Base-by-base conservation (phyloP, 208 protist species). In the Leishmania gerbilli region DNA sequence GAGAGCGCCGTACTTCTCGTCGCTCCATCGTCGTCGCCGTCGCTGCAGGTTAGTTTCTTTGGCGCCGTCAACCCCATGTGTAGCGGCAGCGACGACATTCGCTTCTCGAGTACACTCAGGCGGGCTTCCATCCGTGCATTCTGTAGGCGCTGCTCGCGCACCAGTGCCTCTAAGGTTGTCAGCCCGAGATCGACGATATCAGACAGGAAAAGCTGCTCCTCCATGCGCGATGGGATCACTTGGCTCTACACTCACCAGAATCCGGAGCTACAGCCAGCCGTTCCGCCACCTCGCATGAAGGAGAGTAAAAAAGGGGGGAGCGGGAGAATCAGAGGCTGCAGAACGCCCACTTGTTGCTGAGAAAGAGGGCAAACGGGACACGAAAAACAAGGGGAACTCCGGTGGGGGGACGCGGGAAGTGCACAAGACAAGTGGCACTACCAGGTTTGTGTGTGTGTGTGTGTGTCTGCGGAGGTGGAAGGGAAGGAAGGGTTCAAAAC, bases 161-260 rank as follows among this genome's bases (percentile, higher is more conserved):
- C 82, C 17, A 85, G n/a, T 45, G 72, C 53, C 72, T 82, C 77
- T 56, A 85, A 72, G 13, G 77, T 64, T 9, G 47, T 51, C 72
- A 85, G 53, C 7, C 64, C 53, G 27, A 85, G 77, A 55, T 79
- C 77, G 1, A 55, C 21, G 2, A 85, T 58, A 3, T 81, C 62
- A 45, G 45, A 60, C 65, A 71, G 56, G 47, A 79, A 31, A 51
- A 21, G n/a, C 5, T 53, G 62, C 60, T 85, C 77, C 45, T 75
- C 77, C 40, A 31, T 67, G 17, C 17, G 56, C 19, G 56, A 65
- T 58, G 40, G 15, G 53, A 47, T 76, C 72, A 76, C 60, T 8
- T 31, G 40, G 17, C 68, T 15, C 68, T 74, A 45, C 42, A 6
- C 45, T 53, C 42, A 49, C 27, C 40, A 74, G 8, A 53, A 31